phyloP scores from a whole-genome alignment of 73 alveolate genomes.

The Vitrella brassicaformis region DNA sequence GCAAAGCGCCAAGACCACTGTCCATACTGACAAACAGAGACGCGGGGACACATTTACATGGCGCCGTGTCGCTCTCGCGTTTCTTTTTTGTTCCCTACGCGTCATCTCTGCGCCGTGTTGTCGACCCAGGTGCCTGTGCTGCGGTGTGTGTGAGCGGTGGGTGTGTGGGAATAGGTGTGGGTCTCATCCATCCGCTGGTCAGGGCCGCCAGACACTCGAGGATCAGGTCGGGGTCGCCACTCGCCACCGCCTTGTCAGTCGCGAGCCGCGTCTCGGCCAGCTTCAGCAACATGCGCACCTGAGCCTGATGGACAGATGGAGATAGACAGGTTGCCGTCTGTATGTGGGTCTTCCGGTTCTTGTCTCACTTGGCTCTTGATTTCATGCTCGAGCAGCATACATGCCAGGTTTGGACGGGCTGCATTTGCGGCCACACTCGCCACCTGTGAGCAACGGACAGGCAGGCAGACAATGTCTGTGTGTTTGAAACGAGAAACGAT shows the following conservation, averaged over 20 bases:
- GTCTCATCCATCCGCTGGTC: too few relatives aligned
- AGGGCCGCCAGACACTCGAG: neutral
- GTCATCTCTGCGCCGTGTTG: too few relatives aligned
- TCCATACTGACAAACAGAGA: neutral
- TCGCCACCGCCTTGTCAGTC: conserved; percentile 14
- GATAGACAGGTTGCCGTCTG: too few relatives aligned
- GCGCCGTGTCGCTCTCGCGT: too few relatives aligned
- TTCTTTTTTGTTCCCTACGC: too few relatives aligned
- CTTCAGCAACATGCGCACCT: neutral
- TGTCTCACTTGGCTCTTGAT: neutral
- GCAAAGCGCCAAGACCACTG: neutral
- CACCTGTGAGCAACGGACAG: neutral
- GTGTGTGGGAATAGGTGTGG: too few relatives aligned
- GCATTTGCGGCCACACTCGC: conserved; percentile 34
- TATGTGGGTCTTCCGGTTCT: conserved; percentile 4
- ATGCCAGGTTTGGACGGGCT: conserved; percentile 17
- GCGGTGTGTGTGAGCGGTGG: too few relatives aligned
- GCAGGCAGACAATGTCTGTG: neutral
- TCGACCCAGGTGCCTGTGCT: too few relatives aligned
- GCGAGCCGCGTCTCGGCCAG: conserved; percentile 9
- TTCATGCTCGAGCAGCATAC: conserved; percentile 10
- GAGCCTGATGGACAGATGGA: too few relatives aligned
- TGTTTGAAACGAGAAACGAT: neutral
- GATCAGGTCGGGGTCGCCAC: conserved; percentile 27
- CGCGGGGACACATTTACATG: too few relatives aligned